phyloP scores from a whole-genome alignment of 148 eudicot genomes.

The Talinum fruticosum region DNA sequence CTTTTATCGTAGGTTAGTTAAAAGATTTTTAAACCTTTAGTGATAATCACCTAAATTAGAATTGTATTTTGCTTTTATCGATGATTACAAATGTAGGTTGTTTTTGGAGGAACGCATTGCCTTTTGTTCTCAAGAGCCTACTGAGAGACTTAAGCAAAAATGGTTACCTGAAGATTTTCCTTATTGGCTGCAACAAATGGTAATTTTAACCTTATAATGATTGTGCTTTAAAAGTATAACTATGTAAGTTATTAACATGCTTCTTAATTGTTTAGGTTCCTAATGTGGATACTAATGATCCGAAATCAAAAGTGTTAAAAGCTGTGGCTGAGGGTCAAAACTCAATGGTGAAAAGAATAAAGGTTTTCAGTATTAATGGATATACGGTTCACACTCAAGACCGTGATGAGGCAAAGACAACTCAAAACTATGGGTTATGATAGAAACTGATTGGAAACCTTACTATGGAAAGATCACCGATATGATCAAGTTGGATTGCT shows the following conservation, averaged over 20 bases:
- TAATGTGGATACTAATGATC: background rate
- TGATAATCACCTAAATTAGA: background rate
- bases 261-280: background rate
- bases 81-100: background rate
- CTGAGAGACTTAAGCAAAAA: background rate
- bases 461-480: background rate
- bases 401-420: background rate
- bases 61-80: background rate
- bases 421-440: background rate
- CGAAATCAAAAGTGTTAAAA: background rate
- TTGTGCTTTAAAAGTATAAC: background rate
- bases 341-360: background rate
- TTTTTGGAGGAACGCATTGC: background rate
- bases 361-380: background rate
- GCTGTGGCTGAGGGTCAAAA: background rate
- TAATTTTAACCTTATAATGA: background rate
- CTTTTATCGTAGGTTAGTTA: background rate
- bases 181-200: background rate
- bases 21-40: background rate
- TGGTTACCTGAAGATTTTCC: background rate
- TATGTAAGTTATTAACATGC: background rate
- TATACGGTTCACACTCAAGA: background rate
- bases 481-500: background rate
- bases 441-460: background rate
- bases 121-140: background rate